Conservation (phyloP, 164 flowering plant genomes). For the Platanus orientalis region DNA sequence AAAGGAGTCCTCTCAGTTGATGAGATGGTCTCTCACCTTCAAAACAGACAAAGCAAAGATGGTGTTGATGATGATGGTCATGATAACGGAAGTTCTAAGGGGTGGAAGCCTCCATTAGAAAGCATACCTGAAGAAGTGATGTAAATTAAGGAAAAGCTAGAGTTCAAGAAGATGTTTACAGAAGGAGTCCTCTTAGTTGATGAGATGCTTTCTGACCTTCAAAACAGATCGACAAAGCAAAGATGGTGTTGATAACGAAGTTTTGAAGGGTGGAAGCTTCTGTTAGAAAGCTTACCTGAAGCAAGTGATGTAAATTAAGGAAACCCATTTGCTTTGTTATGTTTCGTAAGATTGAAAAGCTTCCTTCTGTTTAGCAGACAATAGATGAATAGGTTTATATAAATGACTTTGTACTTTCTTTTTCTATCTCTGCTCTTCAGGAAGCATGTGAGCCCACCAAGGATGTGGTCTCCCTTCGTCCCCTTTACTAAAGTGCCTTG, state of each 20-base stretch:
- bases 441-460: no score
- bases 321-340: no score
- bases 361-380: no score
- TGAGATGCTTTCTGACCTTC: slow-evolving; percentile 30
- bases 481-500: no score
- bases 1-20: slow-evolving; percentile 41
- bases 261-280: slow-evolving; percentile 41
- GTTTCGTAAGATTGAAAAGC: background rate
- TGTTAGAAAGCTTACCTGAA: slow-evolving; percentile 54
- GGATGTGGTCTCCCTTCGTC: no score
- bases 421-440: no score
- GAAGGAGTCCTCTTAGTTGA: slow-evolving; percentile 40
- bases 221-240: slow-evolving; percentile 6
- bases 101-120: slow-evolving; percentile 47
- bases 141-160: slow-evolving; percentile 30
- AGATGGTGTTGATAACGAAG: slow-evolving; percentile 5
- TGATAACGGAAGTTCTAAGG: slow-evolving; percentile 11
- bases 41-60: slow-evolving; percentile 10
- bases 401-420: no score
- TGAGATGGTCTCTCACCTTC: slow-evolving; percentile 30
- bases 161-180: slow-evolving; percentile 49
- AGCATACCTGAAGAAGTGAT: slow-evolving; percentile 53
- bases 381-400: no score
- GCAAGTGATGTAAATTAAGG: slow-evolving; percentile 19
- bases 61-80: slow-evolving; percentile 9